phyloP scores from a whole-genome alignment of 441 rosid species.

The Syzygium syzygioides region DNA sequence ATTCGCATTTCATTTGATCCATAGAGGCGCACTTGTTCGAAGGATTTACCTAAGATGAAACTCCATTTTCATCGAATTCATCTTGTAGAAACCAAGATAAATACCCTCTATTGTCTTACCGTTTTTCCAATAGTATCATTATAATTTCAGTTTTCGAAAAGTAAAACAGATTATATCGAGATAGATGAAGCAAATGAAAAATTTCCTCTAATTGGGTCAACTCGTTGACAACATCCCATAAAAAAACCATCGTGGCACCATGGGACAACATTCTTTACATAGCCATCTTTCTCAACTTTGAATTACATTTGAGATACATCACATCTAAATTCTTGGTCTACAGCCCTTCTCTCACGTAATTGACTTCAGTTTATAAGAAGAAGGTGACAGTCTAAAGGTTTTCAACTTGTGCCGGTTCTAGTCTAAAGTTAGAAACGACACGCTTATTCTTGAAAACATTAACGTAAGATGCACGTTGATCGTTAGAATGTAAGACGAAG shows the following conservation, averaged over 20 bases:
- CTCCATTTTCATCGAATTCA: not conserved
- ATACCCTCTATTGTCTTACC: not conserved
- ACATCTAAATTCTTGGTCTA: not conserved
- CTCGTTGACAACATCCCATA: not conserved
- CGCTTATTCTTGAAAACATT: not conserved
- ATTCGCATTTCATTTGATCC: not conserved
- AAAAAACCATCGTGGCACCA: not conserved
- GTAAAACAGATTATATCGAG: not conserved
- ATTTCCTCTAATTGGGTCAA: not conserved
- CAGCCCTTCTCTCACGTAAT: not conserved
- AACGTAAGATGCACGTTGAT: not conserved
- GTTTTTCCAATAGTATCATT: not conserved
- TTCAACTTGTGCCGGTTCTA: not conserved
- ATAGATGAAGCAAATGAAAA: not conserved
- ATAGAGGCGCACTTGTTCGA: not conserved
- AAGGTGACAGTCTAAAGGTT: not conserved
- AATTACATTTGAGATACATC: not conserved
- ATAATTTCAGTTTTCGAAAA: not conserved
- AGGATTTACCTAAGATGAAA: not conserved
- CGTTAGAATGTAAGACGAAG: not conserved
- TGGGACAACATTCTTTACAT: not conserved
- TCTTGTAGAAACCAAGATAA: not conserved
- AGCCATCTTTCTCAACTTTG: not conserved
- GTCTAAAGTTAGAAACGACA: not conserved
- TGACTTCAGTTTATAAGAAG: not conserved